Evolutionary conservation across 129 eudicot species (phyloP).

Genomic region (Erigeron canadensis): DNA sequence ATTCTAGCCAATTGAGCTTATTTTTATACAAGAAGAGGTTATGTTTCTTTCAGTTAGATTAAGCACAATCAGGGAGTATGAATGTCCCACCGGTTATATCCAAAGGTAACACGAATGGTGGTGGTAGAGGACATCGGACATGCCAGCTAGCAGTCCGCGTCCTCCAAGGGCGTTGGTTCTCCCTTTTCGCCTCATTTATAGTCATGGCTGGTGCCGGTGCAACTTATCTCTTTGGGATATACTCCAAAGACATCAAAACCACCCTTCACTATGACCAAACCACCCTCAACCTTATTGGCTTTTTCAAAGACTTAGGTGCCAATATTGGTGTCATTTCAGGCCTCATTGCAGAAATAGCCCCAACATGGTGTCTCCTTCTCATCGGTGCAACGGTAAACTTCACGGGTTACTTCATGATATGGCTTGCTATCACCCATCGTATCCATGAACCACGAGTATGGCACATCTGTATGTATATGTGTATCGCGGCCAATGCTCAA

Average conservation of each 20-base stretch:
- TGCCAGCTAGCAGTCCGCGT: constrained; percentile 23
- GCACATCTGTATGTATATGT: constrained; percentile 82
- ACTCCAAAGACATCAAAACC: constrained; percentile 79
- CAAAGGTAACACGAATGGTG: no score
- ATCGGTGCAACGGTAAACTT: constrained; percentile 69
- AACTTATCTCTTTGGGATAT: constrained; percentile 71
- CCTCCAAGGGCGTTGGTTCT: constrained; percentile 78
- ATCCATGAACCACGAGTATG: constrained; percentile 57
- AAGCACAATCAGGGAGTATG: no score
- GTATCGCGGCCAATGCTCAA: constrained; percentile 87
- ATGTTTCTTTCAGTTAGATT: no score
- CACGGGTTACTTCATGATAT: constrained; percentile 80
- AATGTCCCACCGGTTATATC: no score
- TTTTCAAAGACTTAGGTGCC: constrained; percentile 80
- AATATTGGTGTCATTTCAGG: constrained; percentile 82
- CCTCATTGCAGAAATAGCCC: constrained; percentile 63
- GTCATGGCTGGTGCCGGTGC: constrained; percentile 91
- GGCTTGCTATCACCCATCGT: constrained; percentile 57
- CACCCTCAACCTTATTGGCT: constrained; percentile 72
- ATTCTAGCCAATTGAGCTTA: background rate
- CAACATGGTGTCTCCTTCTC: constrained; percentile 70
- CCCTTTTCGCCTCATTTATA: constrained; percentile 66
- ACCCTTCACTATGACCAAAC: constrained; percentile 70
- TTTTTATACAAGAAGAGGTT: no score
- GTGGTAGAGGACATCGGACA: no score